phyloP scores from a whole-genome alignment of 2,329 filamentous ascomycete species.

The Clarireedia sp. region DNA sequence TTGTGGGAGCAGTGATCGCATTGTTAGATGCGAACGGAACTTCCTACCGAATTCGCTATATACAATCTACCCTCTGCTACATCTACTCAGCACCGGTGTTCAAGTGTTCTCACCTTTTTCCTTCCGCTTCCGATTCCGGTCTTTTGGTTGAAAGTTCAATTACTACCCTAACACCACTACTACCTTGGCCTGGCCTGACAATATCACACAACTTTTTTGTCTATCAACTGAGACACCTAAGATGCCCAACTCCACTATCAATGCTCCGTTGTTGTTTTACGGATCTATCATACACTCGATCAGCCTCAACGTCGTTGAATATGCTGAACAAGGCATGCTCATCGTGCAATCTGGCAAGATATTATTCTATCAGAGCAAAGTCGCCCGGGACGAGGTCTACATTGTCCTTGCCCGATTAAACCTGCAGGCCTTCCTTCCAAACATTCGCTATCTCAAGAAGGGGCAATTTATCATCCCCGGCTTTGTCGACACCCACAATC shows the following conservation, averaged over 20 bases:
- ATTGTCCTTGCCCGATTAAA: neutral
- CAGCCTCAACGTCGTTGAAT: conserved; percentile 3
- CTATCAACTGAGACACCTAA: neutral
- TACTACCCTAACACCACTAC: too few species aligned
- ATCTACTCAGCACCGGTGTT: too few species aligned
- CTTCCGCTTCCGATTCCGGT: too few species aligned
- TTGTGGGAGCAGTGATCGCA: too few species aligned
- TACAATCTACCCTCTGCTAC: too few species aligned
- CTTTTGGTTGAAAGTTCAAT: too few species aligned
- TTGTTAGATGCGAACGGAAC: too few species aligned
- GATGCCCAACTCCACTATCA: conserved; percentile 1
- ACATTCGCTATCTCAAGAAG: conserved; percentile 3
- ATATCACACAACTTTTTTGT: too few species aligned
- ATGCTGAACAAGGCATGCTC: conserved; percentile 8
- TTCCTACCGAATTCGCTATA: too few species aligned
- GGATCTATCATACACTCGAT: conserved; percentile 12
- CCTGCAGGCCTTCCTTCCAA: neutral
- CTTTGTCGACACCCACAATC: conserved; percentile 60
- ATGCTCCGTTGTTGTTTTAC: conserved; percentile 4
- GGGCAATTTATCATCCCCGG: conserved; percentile 46
- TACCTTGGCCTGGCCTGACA: too few species aligned
- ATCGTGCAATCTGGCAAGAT: conserved; percentile 9
- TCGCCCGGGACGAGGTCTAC: neutral
- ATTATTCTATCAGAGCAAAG: neutral
- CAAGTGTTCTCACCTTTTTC: too few species aligned